These are phyloP conservation scores for Ottelia alismoides DNA, from an alignment of 106 monocot species.

Conservation along the genomic window DNA sequence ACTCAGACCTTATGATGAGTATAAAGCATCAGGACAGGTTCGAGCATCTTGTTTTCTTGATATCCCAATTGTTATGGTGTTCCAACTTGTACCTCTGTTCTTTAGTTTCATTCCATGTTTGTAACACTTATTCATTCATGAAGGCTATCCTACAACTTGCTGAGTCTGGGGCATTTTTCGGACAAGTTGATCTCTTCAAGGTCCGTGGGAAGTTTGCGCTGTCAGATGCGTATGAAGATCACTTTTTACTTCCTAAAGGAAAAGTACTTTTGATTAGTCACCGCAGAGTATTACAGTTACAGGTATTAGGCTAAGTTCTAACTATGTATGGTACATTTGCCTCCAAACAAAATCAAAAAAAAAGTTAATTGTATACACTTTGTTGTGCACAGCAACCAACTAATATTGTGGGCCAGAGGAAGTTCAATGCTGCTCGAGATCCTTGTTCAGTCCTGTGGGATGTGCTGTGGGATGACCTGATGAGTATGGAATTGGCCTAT, in stretches of 20 bases:
- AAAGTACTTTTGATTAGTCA: slow-evolving; percentile 77
- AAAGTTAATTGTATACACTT: background rate
- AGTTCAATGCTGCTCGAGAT: slow-evolving; percentile 88
- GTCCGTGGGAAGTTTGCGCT: slow-evolving; percentile 94
- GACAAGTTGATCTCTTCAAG: slow-evolving; percentile 98
- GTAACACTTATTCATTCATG: slow-evolving; percentile 7
- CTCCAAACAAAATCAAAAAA: background rate
- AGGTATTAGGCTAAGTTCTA: slow-evolving; percentile 31
- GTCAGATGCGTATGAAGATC: slow-evolving; percentile 96
- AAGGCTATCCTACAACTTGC: slow-evolving; percentile 91
- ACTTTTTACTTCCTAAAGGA: slow-evolving; percentile 85
- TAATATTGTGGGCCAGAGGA: slow-evolving; percentile 55
- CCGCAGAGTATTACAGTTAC: slow-evolving; percentile 64
- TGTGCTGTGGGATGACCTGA: slow-evolving; percentile 62
- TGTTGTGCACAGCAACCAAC: slow-evolving; percentile 59
- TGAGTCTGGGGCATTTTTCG: slow-evolving; percentile 86
- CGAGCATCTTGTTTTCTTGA: too few relatives aligned
- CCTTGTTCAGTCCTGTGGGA: slow-evolving; percentile 91
- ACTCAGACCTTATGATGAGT: slow-evolving; percentile 75
- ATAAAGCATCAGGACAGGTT: slow-evolving; percentile 89
- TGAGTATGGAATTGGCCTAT: slow-evolving; percentile 66
- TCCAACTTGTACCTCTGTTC: background rate
- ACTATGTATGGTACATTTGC: background rate
- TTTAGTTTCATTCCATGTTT: background rate
- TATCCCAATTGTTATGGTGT: too few relatives aligned